Conservation (phyloP, 495 filamentous ascomycete genomes). For the Aspergillus cavernicola region DNA sequence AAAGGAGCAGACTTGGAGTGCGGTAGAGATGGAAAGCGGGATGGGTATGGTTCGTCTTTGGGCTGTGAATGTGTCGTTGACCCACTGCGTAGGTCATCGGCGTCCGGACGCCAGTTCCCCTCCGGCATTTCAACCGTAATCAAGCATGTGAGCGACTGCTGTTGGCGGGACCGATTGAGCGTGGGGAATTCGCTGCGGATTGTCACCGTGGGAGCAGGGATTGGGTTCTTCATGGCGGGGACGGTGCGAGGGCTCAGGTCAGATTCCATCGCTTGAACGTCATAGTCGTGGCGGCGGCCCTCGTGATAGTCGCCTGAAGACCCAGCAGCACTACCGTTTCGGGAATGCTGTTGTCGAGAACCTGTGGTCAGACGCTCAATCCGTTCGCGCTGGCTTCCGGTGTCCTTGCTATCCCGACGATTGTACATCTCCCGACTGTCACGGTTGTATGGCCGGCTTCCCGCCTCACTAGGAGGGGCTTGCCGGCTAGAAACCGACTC, state of each 20-base stretch:
- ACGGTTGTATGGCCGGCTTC: constrained; percentile 28
- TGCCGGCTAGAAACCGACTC: constrained; percentile 48
- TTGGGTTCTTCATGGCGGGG: constrained; percentile 72
- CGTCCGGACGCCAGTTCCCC: constrained; percentile 83
- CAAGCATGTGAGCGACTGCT: constrained; percentile 91
- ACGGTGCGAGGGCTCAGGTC: constrained; percentile 67
- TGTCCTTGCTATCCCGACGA: constrained; percentile 56
- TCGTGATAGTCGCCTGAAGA: constrained; percentile 77
- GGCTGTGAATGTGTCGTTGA: constrained; percentile 54
- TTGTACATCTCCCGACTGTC: constrained; percentile 42
- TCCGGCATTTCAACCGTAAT: constrained; percentile 93
- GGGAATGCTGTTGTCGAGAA: constrained; percentile 51
- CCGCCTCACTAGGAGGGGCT: constrained; percentile 47
- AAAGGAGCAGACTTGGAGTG: constrained; percentile 30
- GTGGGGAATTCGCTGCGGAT: constrained; percentile 97
- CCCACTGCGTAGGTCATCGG: constrained; percentile 71
- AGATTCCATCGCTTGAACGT: constrained; percentile 94
- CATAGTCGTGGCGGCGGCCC: constrained; percentile 82
- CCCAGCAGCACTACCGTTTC: constrained; percentile 73
- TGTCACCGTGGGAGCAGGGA: constrained; percentile 84
- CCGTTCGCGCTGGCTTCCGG: constrained; percentile 47
- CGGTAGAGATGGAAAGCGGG: constrained; percentile 30
- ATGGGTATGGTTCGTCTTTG: constrained; percentile 38
- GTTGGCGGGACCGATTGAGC: constrained; percentile 83
- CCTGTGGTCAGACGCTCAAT: constrained; percentile 57